phyloP scores from a whole-genome alignment of 2,329 filamentous ascomycete genomes.

The Grosmannia clavigera region DNA sequence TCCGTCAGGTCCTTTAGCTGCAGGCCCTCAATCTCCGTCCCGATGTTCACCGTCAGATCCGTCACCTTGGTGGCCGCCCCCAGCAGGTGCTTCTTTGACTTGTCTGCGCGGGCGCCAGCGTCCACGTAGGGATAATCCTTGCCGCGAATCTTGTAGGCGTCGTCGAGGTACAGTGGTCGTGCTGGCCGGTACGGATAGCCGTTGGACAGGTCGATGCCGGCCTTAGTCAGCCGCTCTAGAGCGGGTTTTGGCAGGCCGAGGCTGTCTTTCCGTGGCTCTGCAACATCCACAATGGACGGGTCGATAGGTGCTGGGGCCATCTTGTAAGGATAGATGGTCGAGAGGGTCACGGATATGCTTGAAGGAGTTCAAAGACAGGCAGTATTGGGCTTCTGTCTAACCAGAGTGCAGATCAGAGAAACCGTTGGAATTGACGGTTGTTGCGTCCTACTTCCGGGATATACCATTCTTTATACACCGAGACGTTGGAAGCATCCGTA shows the following conservation, averaged over 20 bases:
- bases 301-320: slow-evolving; percentile 49
- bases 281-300: slow-evolving; percentile 49
- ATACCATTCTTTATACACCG: not conserved
- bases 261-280: slow-evolving; percentile 49
- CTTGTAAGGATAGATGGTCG: not conserved
- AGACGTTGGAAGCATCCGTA: not conserved
- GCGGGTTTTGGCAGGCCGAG: slow-evolving; percentile 47
- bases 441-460: not conserved
- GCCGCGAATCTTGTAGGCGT: slow-evolving; percentile 53
- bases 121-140: slow-evolving; percentile 44
- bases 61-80: slow-evolving; percentile 51
- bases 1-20: slow-evolving; percentile 49
- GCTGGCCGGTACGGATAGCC: slow-evolving; percentile 62
- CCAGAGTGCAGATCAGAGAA: not conserved
- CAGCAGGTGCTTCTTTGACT: slow-evolving; percentile 47
- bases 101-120: slow-evolving; percentile 51
- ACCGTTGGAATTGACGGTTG: not conserved
- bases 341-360: not conserved
- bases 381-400: not conserved
- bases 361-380: no score
- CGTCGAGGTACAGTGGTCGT: slow-evolving; percentile 55
- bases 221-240: slow-evolving; percentile 49
- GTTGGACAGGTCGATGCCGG: slow-evolving; percentile 54
- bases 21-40: slow-evolving; percentile 51
- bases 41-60: slow-evolving; percentile 48